Evolutionary conservation across 2,329 filamentous ascomycete species (phyloP).

Genomic region (Anthostomella pinea): DNA sequence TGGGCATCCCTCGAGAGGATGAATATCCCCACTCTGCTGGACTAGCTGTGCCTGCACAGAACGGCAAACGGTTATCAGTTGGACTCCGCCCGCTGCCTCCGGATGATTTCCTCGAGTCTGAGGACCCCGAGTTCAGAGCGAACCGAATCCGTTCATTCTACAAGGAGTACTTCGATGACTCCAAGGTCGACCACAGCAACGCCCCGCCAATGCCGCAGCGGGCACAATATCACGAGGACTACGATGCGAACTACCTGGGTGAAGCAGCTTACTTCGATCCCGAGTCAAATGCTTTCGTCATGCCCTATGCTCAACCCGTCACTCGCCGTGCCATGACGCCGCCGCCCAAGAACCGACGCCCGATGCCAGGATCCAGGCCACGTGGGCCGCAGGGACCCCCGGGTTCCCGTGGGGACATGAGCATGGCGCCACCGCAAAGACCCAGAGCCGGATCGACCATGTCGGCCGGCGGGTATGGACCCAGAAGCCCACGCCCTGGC

Average conservation of each 20-base stretch:
- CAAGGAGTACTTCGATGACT: constrained; percentile 98
- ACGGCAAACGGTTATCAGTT: constrained; percentile 61
- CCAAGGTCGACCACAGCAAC: constrained; percentile 28
- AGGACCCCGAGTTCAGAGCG: constrained; percentile 90
- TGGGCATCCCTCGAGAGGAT: constrained; percentile 20
- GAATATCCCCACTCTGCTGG: constrained; percentile 30
- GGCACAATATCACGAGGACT: constrained; percentile 69
- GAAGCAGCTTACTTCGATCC: constrained; percentile 67
- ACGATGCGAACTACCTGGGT: constrained; percentile 66
- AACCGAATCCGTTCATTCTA: constrained; percentile 98
- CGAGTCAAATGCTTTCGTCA: constrained; percentile 67
- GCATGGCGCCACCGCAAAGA: constrained; percentile 37
- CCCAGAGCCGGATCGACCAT: constrained; percentile 51
- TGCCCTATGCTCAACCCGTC: constrained; percentile 81
- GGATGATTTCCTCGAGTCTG: constrained; percentile 71
- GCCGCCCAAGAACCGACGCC: constrained; percentile 55
- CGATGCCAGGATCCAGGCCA: constrained; percentile 32
- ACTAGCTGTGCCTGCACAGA: constrained; percentile 53
- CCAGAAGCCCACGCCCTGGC: constrained; percentile 32
- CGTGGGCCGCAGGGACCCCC: constrained; percentile 29
- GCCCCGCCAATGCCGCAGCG: constrained; percentile 22
- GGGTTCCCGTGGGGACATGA: constrained; percentile 34
- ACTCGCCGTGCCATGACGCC: constrained; percentile 94
- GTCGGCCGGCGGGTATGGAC: constrained; percentile 35
- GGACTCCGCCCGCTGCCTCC: constrained; percentile 84